Evolutionary conservation across 352 stramenopile species (phyloP).

Genomic region (Pythium pyrilobum): DNA sequence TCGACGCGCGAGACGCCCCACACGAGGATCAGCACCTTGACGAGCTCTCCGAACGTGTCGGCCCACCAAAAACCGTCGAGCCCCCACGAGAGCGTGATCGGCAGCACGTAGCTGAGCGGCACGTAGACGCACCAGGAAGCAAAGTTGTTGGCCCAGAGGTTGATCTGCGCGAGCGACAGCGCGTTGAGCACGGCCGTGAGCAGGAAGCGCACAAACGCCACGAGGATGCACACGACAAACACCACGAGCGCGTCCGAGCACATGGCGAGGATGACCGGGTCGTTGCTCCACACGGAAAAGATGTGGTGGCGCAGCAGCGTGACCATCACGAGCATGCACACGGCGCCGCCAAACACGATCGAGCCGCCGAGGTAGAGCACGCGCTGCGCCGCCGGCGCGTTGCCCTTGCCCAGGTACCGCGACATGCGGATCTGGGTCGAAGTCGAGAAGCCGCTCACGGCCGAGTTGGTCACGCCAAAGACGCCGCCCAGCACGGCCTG

Average conservation of each 20-base stretch:
- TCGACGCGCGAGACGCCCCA: constrained; percentile 42
- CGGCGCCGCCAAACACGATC: constrained; percentile 30
- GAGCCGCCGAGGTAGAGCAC: constrained; percentile 32
- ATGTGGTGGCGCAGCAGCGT: constrained; percentile 31
- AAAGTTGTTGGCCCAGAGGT: constrained; percentile 48
- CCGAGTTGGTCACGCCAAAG: constrained; percentile 43
- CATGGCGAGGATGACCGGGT: constrained; percentile 38
- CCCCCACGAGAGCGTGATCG: constrained; percentile 36
- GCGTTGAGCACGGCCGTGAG: constrained; percentile 41
- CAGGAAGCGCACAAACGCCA: constrained; percentile 45
- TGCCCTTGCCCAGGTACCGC: constrained; percentile 42
- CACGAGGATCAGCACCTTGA: constrained; percentile 42
- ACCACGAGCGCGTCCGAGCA: constrained; percentile 32
- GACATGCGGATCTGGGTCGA: constrained; percentile 52
- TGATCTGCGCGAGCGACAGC: constrained; percentile 38
- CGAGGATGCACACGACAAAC: constrained; percentile 49
- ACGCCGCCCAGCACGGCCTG: constrained; percentile 37
- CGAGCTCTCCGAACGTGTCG: constrained; percentile 38
- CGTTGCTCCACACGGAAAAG: constrained; percentile 41
- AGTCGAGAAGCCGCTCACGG: constrained; percentile 38
- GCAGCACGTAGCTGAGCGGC: constrained; percentile 39
- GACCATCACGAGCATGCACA: constrained; percentile 31
- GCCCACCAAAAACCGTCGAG: constrained; percentile 50
- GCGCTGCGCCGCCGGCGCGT: constrained; percentile 34
- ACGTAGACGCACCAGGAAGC: constrained; percentile 44